phyloP scores from a whole-genome alignment of 2,329 filamentous ascomycete genomes.

The Colletotrichum sp. region DNA sequence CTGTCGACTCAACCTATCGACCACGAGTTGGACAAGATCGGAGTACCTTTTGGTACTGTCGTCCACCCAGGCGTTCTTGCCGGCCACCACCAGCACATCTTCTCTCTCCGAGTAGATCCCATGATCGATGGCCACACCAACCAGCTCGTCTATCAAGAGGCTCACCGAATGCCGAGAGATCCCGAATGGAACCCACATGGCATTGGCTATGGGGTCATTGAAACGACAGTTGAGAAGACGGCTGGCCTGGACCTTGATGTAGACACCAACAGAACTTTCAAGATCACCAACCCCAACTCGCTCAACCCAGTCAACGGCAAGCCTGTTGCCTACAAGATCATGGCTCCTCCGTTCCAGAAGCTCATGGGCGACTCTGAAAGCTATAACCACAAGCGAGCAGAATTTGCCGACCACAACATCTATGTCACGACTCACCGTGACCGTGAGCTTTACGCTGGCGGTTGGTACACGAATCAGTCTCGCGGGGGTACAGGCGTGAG shows the following conservation, averaged over 20 bases:
- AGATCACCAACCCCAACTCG: slow-evolving; percentile 19
- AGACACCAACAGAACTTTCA: slow-evolving; percentile 12
- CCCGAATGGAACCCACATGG: slow-evolving; percentile 17
- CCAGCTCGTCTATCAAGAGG: slow-evolving; percentile 56
- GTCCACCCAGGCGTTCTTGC: slow-evolving; percentile 59
- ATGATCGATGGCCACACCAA: slow-evolving; percentile 63
- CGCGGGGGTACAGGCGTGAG: slow-evolving; percentile 9
- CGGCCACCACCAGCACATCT: slow-evolving; percentile 75
- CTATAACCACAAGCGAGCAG: slow-evolving; percentile 18
- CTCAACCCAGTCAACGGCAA: slow-evolving; percentile 19
- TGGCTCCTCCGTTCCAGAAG: slow-evolving; percentile 14
- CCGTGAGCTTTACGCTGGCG: slow-evolving; percentile 15
- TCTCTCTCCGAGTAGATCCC: slow-evolving; percentile 70
- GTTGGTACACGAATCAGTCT: slow-evolving; percentile 19
- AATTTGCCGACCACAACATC: slow-evolving; percentile 18
- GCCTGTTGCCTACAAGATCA: slow-evolving; percentile 22
- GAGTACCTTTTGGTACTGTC: slow-evolving; percentile 60
- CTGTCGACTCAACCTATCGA: slow-evolving; percentile 58
- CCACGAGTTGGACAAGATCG: slow-evolving; percentile 57
- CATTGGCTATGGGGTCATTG: slow-evolving; percentile 10
- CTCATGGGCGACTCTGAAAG: slow-evolving; percentile 16
- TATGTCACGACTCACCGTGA: slow-evolving; percentile 18
- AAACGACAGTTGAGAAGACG: slow-evolving; percentile 11
- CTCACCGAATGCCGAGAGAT: slow-evolving; percentile 11
- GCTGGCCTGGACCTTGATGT: background rate